Evolutionary conservation across 2,329 filamentous ascomycete genomes (phyloP).

Genomic region (Falciphora oryzae): DNA sequence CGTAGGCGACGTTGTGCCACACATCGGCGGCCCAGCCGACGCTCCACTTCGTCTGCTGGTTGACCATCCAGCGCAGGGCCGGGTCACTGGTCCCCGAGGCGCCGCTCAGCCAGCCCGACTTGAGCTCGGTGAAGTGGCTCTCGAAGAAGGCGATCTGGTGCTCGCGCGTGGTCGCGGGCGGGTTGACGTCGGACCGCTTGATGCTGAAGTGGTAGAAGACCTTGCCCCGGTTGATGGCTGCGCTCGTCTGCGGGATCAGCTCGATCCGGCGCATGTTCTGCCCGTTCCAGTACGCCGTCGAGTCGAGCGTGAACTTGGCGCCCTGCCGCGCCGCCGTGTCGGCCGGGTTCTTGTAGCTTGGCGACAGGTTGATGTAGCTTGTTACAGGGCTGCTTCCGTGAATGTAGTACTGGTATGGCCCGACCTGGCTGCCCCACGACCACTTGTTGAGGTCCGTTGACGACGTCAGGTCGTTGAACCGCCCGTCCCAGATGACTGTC

Average conservation of each 20-base stretch:
- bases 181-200: conserved; percentile 51
- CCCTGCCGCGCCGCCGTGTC: conserved; percentile 58
- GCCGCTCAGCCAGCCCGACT: conserved; percentile 56
- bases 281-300: conserved; percentile 64
- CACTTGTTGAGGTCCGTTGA: conserved; percentile 52
- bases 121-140: conserved; percentile 69
- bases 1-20: conserved; percentile 73
- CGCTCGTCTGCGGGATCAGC: conserved; percentile 64
- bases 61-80: conserved; percentile 59
- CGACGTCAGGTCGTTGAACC: conserved; percentile 54
- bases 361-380: conserved; percentile 56
- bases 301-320: conserved; percentile 60
- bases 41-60: conserved; percentile 56
- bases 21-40: conserved; percentile 53
- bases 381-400: conserved; percentile 53
- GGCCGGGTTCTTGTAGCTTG: conserved; percentile 58
- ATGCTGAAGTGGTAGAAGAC: conserved; percentile 70
- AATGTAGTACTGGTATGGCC: conserved; percentile 71
- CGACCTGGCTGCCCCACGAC: conserved; percentile 64
- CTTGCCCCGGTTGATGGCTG: conserved; percentile 58
- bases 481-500: conserved; percentile 51
- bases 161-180: conserved; percentile 56
- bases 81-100: conserved; percentile 38
- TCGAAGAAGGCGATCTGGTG: conserved; percentile 52
- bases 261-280: conserved; percentile 69